A percentile compares a stretch with the other conserved stretches of the same genome.
Conservation (phyloP, 169 alveolate genomes). For the Plasmodium falciparum region DNA sequence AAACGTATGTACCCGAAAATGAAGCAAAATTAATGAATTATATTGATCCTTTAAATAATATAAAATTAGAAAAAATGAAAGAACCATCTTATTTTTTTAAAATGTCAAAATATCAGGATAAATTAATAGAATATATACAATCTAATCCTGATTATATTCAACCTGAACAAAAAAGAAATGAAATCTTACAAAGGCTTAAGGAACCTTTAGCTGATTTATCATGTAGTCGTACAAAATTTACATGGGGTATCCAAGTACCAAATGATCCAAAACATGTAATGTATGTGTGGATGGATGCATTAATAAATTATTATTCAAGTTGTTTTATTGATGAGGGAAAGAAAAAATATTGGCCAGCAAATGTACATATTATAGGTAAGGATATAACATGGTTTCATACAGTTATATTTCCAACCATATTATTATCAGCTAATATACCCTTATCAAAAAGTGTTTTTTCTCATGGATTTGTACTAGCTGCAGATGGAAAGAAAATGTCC, state of each 20-base stretch:
- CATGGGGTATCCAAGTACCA: slow-evolving; percentile 95
- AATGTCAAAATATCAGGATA: slow-evolving; percentile 90
- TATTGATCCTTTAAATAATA: slow-evolving; percentile 89
- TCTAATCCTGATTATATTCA: slow-evolving; percentile 85
- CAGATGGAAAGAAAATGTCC: slow-evolving; percentile 96
- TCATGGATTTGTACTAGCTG: slow-evolving; percentile 95
- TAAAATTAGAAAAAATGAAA: slow-evolving; percentile 89
- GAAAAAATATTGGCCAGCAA: slow-evolving; percentile 83
- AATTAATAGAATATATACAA: slow-evolving; percentile 85
- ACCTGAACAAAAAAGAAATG: slow-evolving; percentile 88
- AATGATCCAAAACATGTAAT: slow-evolving; percentile 90
- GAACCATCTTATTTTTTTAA: slow-evolving; percentile 93
- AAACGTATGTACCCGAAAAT: slow-evolving; percentile 90
- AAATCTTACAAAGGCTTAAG: slow-evolving; percentile 87
- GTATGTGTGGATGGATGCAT: slow-evolving; percentile 97
- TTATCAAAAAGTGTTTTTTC: slow-evolving; percentile 92
- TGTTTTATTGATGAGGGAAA: slow-evolving; percentile 81
- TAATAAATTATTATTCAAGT: slow-evolving; percentile 90
- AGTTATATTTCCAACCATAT: slow-evolving; percentile 93
- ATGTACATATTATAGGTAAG: slow-evolving; percentile 89
- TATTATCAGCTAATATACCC: slow-evolving; percentile 87
- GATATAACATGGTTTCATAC: slow-evolving; percentile 96
- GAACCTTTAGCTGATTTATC: slow-evolving; percentile 91
- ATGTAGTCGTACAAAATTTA: slow-evolving; percentile 91
- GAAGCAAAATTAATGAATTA: slow-evolving; percentile 92